These are phyloP conservation scores for Farysia itapuensis DNA, from an alignment of 1,284 basidiomycete species.

Conservation along the genomic window DNA sequence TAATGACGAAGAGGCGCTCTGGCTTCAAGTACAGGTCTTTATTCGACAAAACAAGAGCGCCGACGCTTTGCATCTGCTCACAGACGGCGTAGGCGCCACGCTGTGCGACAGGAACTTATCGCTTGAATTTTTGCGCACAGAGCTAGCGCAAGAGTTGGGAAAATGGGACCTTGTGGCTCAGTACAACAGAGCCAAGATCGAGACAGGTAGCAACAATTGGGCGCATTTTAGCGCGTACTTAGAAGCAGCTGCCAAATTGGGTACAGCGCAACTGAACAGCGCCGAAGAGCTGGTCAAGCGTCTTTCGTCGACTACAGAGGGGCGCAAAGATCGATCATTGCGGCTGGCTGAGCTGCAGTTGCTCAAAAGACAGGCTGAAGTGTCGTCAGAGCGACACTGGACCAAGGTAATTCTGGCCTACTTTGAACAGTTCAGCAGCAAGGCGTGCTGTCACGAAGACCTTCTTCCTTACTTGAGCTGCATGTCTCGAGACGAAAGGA, in stretches of 20 bases:
- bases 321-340: slow-evolving; percentile 71
- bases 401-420: slow-evolving; percentile 67
- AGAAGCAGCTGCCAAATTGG: slow-evolving; percentile 25
- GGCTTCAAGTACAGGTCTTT: slow-evolving; percentile 72
- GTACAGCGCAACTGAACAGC: slow-evolving; percentile 8
- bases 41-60: slow-evolving; percentile 65
- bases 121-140: slow-evolving; percentile 65
- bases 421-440: slow-evolving; percentile 73
- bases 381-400: slow-evolving; percentile 3
- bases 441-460: slow-evolving; percentile 82
- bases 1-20: slow-evolving; percentile 72
- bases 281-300: slow-evolving; percentile 20
- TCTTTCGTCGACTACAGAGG: slow-evolving; percentile 64
- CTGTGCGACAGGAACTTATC: slow-evolving; percentile 73
- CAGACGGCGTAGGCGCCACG: slow-evolving; percentile 65
- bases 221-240: slow-evolving; percentile 19
- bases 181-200: slow-evolving; percentile 65
- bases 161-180: slow-evolving; percentile 66
- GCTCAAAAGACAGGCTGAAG: slow-evolving; percentile 1
- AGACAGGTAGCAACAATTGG: slow-evolving; percentile 34
- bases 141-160: slow-evolving; percentile 27
- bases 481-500: slow-evolving; percentile 62
- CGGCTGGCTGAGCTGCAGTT: slow-evolving; percentile 69
- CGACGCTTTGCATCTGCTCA: slow-evolving; percentile 70
- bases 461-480: slow-evolving; percentile 68